Conservation (phyloP, 371 early-diverging fungal genomes). For the Rhizopus sp. region DNA sequence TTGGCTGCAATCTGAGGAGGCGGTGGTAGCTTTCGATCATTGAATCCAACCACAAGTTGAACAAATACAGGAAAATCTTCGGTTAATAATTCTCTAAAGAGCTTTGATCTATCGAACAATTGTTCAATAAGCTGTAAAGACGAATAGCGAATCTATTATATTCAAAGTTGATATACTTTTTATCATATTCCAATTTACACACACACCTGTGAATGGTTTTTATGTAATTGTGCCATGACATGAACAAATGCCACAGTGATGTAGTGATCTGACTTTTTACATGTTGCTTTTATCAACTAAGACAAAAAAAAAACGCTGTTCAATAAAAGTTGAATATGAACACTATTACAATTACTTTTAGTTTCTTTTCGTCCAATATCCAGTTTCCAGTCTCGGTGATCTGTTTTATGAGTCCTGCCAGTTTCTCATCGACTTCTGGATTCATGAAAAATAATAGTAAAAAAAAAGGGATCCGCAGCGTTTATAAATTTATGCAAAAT, state of each 20-base stretch:
- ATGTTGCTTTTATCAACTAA: conserved; percentile 57
- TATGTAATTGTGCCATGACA: conserved; percentile 54
- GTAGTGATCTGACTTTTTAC: conserved; percentile 51
- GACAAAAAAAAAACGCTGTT: conserved; percentile 1
- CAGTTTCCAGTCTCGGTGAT: conserved; percentile 52
- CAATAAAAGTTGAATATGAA: not conserved
- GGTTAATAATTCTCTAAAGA: conserved; percentile 58
- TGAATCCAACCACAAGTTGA: conserved; percentile 60
- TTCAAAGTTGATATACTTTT: not conserved
- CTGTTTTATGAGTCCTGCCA: conserved; percentile 26
- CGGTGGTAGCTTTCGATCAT: conserved; percentile 57
- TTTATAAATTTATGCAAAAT: too few species aligned
- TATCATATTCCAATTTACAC: not conserved
- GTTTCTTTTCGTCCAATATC: conserved; percentile 26
- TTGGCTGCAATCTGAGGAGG: conserved; percentile 55
- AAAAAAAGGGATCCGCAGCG: not conserved
- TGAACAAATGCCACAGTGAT: conserved; percentile 47
- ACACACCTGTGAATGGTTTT: conserved; percentile 66
- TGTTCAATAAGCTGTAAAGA: conserved; percentile 62
- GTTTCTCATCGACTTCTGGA: conserved; percentile 20
- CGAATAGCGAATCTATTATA: conserved; percentile 62
- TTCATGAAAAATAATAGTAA: conserved; percentile 26
- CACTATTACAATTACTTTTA: conserved; percentile 31
- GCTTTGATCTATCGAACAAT: conserved; percentile 69
- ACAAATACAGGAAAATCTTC: conserved; percentile 59